Conservation (phyloP, 2,329 filamentous ascomycete genomes). For the Dendrostoma leiphaemia region DNA sequence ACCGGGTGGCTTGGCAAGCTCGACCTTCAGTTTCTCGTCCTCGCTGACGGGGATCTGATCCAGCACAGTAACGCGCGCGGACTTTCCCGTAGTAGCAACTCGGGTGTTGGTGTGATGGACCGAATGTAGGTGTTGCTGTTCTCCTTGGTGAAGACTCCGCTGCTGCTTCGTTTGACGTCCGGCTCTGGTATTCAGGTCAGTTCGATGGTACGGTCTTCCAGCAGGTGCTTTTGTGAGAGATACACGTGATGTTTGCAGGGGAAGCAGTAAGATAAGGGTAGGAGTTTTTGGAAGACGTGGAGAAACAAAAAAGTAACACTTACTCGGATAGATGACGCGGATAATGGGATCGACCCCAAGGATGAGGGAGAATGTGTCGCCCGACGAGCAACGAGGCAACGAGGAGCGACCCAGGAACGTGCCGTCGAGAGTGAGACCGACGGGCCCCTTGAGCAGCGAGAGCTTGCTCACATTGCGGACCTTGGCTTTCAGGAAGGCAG, state of each 20-base stretch:
- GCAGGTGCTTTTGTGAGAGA: too few species aligned
- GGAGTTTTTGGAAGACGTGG: too few species aligned
- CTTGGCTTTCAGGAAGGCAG: conserved; percentile 58
- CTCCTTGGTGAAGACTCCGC: conserved; percentile 54
- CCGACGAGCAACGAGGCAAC: conserved; percentile 54
- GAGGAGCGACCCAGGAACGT: conserved; percentile 57
- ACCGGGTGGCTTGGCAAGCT: conserved; percentile 47
- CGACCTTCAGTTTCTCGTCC: conserved; percentile 55
- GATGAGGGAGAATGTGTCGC: conserved; percentile 50
- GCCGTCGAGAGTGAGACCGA: conserved; percentile 61
- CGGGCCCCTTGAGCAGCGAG: conserved; percentile 53
- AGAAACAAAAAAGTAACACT: too few species aligned
- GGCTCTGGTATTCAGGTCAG: too few species aligned
- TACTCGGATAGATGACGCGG: conserved; percentile 52
- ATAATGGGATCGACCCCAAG: conserved; percentile 62
- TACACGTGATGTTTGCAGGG: too few species aligned
- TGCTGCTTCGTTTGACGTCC: conserved; percentile 48
- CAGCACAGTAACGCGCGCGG: conserved; percentile 48
- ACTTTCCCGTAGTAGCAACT: conserved; percentile 27
- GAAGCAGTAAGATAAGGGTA: too few species aligned
- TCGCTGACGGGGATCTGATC: conserved; percentile 63
- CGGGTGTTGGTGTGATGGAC: conserved; percentile 49
- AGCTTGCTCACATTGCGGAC: conserved; percentile 55
- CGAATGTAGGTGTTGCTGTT: conserved; percentile 50
- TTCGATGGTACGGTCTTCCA: too few species aligned